Evolutionary conservation across 225 moss, liverwort and hornwort genomes (phyloP).

Genomic region (Sphagnum contortum): DNA sequence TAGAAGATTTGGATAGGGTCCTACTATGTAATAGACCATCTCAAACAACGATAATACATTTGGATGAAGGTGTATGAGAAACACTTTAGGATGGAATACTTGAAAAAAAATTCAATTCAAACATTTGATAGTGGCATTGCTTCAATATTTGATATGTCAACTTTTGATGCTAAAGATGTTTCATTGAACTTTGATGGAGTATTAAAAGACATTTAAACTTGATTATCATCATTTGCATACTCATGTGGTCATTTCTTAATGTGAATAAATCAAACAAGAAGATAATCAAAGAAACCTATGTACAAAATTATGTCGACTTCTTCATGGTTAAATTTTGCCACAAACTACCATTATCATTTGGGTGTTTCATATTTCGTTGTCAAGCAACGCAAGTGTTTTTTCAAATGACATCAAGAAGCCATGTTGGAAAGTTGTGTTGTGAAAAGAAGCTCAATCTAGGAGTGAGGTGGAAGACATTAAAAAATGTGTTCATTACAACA

Average conservation of each 20-base stretch:
- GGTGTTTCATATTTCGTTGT: background rate
- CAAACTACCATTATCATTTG: background rate
- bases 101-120: too few species aligned
- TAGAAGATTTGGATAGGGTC: background rate
- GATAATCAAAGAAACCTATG: conserved; percentile 1
- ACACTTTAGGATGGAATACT: background rate
- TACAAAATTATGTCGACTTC: background rate
- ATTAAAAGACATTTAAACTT: background rate
- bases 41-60: background rate
- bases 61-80: background rate
- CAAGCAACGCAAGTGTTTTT: background rate
- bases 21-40: background rate
- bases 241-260: background rate
- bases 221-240: background rate
- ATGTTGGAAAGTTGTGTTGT: too few species aligned
- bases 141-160: too few species aligned
- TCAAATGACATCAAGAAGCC: too few species aligned
- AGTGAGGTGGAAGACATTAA: background rate
- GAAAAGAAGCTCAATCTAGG: too few species aligned
- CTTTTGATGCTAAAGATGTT: too few species aligned
- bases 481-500: background rate
- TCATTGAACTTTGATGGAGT: background rate
- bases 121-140: too few species aligned
- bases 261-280: background rate
- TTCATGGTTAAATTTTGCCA: background rate